Evolutionary conservation across 2,329 filamentous ascomycete genomes (phyloP).

Genomic region (Zopfia rhizophila): DNA sequence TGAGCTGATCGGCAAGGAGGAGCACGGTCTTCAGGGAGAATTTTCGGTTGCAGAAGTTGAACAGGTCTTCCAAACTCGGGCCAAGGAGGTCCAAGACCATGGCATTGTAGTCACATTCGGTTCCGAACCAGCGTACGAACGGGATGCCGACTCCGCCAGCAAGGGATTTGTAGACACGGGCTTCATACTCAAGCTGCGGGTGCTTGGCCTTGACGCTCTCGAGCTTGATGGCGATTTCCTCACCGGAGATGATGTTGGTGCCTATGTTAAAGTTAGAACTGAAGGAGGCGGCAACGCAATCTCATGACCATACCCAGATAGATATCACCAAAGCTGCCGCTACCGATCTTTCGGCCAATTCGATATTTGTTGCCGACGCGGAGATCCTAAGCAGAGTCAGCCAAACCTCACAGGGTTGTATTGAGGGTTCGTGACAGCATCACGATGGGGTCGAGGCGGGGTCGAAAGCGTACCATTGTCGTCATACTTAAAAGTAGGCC

Average conservation of each 20-base stretch:
- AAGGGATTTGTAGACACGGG: slow-evolving; percentile 87
- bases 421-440: slow-evolving; percentile 18
- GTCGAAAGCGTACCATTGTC: slow-evolving; percentile 67
- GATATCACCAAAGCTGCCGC: slow-evolving; percentile 97
- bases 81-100: slow-evolving; percentile 99
- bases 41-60: slow-evolving; percentile 99
- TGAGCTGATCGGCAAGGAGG: slow-evolving; percentile 95
- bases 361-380: slow-evolving; percentile 99
- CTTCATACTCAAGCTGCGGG: slow-evolving; percentile 98
- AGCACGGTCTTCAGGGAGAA: slow-evolving; percentile 99
- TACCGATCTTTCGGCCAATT: slow-evolving; percentile 98
- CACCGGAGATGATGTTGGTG: slow-evolving; percentile 99
- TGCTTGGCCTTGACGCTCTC: slow-evolving; percentile 99
- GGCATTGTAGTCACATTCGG: slow-evolving; percentile 99
- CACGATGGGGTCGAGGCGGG: slow-evolving; percentile 51
- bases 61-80: slow-evolving; percentile 94
- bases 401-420: slow-evolving; percentile 25
- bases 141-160: slow-evolving; percentile 97
- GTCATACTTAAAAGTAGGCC: slow-evolving; percentile 61
- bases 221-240: slow-evolving; percentile 99
- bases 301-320: slow-evolving; percentile 74
- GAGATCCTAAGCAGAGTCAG: slow-evolving; percentile 76
- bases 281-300: slow-evolving; percentile 7
- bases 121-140: slow-evolving; percentile 99
- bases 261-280: slow-evolving; percentile 61